Percentiles rank a stretch among this genome's conserved stretches.
Evolutionary conservation across 2,329 filamentous ascomycete species (phyloP).

Genomic region (Zasmidium angulare): DNA sequence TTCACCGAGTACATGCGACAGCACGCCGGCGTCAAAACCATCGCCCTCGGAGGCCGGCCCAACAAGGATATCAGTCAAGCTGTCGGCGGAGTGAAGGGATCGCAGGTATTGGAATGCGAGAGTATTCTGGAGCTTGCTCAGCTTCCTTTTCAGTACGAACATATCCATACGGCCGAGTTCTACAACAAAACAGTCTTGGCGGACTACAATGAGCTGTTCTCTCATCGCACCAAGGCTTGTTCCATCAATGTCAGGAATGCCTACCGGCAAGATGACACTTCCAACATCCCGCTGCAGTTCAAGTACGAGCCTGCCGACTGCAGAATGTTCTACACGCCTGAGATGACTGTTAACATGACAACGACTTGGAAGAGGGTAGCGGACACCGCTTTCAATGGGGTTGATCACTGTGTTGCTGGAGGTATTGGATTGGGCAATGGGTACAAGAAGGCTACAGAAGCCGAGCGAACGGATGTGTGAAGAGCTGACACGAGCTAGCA

Average conservation of each 20-base stretch:
- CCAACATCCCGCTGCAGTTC: constrained; percentile 50
- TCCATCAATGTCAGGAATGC: constrained; percentile 36
- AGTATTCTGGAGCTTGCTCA: constrained; percentile 25
- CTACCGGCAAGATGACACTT: constrained; percentile 35
- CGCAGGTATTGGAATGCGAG: constrained; percentile 31
- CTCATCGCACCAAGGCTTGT: constrained; percentile 28
- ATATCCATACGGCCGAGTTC: constrained; percentile 24
- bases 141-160: constrained; percentile 25
- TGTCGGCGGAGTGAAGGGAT: constrained; percentile 47
- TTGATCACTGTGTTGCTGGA: constrained; percentile 34
- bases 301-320: constrained; percentile 51
- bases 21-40: constrained; percentile 44
- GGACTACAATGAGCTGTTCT: constrained; percentile 28
- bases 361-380: constrained; percentile 48
- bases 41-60: constrained; percentile 45
- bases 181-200: constrained; percentile 31
- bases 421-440: constrained; percentile 13
- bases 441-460: constrained; percentile 8
- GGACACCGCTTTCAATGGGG: constrained; percentile 33
- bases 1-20: constrained; percentile 47
- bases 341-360: constrained; percentile 50
- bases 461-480: constrained; percentile 18
- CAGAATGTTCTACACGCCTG: constrained; percentile 52
- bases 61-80: constrained; percentile 44
- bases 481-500: constrained; percentile 22